These are phyloP conservation scores for Blastobotrys petasosporus DNA, from an alignment of 1,139 yeast genomes.

Conservation along the genomic window DNA sequence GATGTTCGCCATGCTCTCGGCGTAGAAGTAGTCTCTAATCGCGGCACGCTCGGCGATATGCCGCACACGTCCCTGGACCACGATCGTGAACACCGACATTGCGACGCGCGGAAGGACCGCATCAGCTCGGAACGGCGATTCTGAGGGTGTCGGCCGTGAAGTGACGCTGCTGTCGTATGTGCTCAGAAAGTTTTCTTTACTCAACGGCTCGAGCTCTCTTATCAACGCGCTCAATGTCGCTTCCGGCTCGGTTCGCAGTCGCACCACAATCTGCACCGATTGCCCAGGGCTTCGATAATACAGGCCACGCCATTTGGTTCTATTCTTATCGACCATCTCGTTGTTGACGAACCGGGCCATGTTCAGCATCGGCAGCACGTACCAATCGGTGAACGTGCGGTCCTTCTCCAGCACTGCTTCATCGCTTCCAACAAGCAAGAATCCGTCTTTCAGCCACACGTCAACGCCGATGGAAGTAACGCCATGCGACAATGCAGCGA, in stretches of 20 bases:
- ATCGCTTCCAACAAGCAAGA: background rate
- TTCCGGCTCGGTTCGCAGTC: background rate
- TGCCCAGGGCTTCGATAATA: background rate
- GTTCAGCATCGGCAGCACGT: constrained; percentile 1
- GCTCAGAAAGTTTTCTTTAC: background rate
- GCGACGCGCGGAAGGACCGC: background rate
- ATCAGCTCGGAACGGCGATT: constrained; percentile 3
- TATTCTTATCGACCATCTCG: background rate
- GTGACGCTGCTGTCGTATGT: background rate
- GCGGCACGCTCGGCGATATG: background rate
- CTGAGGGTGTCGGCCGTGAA: background rate
- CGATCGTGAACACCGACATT: constrained; percentile 1
- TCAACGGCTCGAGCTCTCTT: background rate
- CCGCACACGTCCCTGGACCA: constrained; percentile 1
- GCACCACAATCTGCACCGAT: constrained; percentile 1
- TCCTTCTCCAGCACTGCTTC: background rate
- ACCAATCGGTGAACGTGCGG: background rate
- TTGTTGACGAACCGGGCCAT: constrained; percentile 1
- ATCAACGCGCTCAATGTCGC: background rate
- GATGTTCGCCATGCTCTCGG: background rate
- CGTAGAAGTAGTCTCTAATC: background rate
- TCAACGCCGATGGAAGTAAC: constrained; percentile 1
- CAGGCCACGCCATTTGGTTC: constrained; percentile 2
- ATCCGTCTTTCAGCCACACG: constrained; percentile 1
- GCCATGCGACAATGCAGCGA: background rate